Evolutionary conservation across 2,329 filamentous ascomycete species (phyloP).

Genomic region (Aspergillus floridensis): DNA sequence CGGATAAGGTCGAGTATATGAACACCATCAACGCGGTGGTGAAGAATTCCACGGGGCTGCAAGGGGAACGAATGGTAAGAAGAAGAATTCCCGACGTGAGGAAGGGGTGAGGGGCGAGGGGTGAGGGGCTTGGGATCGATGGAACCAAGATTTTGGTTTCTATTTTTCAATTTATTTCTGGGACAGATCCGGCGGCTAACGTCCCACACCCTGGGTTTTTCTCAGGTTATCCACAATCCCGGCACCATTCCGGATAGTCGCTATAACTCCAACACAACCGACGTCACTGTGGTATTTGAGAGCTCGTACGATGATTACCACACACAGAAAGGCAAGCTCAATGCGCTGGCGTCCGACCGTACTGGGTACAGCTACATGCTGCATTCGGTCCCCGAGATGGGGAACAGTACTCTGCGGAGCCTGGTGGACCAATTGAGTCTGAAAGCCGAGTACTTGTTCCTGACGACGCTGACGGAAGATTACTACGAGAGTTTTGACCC

Average conservation of each 20-base stretch:
- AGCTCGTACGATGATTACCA: slow-evolving; percentile 13
- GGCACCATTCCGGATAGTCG: slow-evolving; percentile 14
- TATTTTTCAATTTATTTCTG: too few species aligned
- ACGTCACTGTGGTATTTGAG: slow-evolving; percentile 16
- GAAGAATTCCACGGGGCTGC: slow-evolving; percentile 13
- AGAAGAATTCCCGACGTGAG: too few species aligned
- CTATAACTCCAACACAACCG: slow-evolving; percentile 6
- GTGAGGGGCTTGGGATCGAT: too few species aligned
- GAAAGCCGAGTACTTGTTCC: slow-evolving; percentile 13
- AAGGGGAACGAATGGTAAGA: slow-evolving; percentile 12
- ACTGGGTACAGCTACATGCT: slow-evolving; percentile 11
- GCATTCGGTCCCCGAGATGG: slow-evolving; percentile 12
- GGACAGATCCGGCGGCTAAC: background rate
- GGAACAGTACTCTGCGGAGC: slow-evolving; percentile 1
- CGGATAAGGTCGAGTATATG: slow-evolving; percentile 21
- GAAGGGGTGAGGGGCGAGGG: too few species aligned
- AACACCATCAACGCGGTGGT: slow-evolving; percentile 16
- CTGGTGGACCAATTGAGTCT: slow-evolving; percentile 12
- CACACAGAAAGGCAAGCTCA: background rate
- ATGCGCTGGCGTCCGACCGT: background rate
- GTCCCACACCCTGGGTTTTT: background rate
- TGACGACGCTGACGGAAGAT: slow-evolving; percentile 4
- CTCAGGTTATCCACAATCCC: slow-evolving; percentile 18
- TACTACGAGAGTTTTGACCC: slow-evolving; percentile 16
- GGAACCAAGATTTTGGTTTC: too few species aligned